phyloP scores from a whole-genome alignment of 805 yeast species.

The Millerago galiae region DNA sequence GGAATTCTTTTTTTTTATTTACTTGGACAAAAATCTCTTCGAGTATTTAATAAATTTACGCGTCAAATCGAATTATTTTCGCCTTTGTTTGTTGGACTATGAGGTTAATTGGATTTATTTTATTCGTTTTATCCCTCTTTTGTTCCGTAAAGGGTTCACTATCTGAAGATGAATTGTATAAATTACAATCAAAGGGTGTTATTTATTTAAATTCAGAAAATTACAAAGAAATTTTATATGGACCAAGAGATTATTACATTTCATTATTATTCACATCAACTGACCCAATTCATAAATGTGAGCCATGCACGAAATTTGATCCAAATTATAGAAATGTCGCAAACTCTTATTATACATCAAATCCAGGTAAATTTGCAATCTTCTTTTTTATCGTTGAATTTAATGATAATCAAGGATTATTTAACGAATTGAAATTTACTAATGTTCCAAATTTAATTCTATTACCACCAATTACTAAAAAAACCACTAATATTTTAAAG shows the following conservation, averaged over 20 bases:
- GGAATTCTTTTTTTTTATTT: too few species aligned
- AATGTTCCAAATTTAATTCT: slow-evolving; percentile 63
- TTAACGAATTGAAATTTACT: too few species aligned
- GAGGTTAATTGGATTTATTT: too few species aligned
- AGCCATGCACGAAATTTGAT: slow-evolving; percentile 39
- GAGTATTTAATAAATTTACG: too few species aligned
- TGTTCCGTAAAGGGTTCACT: slow-evolving; percentile 7
- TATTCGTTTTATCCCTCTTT: not conserved
- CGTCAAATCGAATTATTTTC: too few species aligned
- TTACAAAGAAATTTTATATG: slow-evolving; percentile 34
- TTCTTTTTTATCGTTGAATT: slow-evolving; percentile 47
- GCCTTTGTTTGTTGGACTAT: too few species aligned
- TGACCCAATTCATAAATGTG: slow-evolving; percentile 36
- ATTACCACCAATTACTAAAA: slow-evolving; percentile 41
- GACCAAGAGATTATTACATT: slow-evolving; percentile 45
- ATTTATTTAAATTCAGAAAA: slow-evolving; percentile 33
- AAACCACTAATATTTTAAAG: slow-evolving; percentile 29
- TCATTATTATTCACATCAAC: slow-evolving; percentile 49
- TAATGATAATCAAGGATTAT: too few species aligned
- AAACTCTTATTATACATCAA: slow-evolving; percentile 36
- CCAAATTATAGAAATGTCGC: slow-evolving; percentile 37
- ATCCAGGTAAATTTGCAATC: slow-evolving; percentile 34
- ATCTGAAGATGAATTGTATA: slow-evolving; percentile 9
- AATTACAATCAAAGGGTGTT: slow-evolving; percentile 25
- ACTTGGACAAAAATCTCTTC: too few species aligned